These are phyloP conservation scores for Adansonia madagascariensis DNA, from an alignment of 441 rosid species.

Conservation along the genomic window DNA sequence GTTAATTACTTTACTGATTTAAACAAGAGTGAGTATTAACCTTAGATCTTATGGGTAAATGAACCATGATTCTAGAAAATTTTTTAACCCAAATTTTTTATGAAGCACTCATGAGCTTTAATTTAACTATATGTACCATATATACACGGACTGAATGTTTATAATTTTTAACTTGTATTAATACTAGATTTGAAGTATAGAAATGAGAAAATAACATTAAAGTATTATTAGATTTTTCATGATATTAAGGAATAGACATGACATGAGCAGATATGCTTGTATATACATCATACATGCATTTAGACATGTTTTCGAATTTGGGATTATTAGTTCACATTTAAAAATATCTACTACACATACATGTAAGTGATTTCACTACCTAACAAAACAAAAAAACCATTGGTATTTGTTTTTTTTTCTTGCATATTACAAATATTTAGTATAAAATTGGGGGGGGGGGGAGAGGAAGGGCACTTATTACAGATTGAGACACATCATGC, in stretches of 20 bases:
- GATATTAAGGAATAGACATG: slow-evolving; percentile 10
- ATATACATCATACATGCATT: not conserved
- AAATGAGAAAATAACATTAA: not conserved
- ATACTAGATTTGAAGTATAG: not conserved
- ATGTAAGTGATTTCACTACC: not conserved
- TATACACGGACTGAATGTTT: not conserved
- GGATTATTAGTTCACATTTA: not conserved
- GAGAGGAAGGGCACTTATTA: slow-evolving; percentile 31
- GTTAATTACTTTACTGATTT: no score
- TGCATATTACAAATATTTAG: not conserved
- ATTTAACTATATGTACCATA: no score
- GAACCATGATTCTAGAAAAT: no score
- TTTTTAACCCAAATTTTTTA: no score
- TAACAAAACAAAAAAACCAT: not conserved
- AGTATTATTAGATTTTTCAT: not conserved
- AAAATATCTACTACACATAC: not conserved
- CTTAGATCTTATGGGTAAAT: no score
- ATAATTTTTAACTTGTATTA: not conserved
- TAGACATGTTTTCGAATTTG: not conserved
- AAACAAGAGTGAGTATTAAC: no score
- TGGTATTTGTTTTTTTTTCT: not conserved
- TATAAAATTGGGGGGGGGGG: not conserved
- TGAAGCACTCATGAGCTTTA: no score
- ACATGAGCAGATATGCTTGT: not conserved
- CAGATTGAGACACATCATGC: slow-evolving; percentile 44